Base-by-base conservation (phyloP, 2,329 filamentous ascomycete species). In the Peltaster fructicola region DNA sequence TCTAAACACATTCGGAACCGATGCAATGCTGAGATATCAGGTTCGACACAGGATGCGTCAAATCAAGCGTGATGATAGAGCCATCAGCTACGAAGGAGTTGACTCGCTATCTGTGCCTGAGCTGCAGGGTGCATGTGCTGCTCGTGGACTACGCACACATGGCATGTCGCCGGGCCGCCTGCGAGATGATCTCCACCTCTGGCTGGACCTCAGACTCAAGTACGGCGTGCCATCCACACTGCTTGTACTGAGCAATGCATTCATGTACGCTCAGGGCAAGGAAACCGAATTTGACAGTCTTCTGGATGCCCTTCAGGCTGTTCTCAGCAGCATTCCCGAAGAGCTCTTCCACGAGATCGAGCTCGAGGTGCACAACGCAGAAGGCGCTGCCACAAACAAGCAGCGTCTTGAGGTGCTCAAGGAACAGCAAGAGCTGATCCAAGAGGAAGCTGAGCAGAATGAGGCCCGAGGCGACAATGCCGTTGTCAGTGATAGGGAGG, bases 311-410 rank as follows among this genome's bases (percentile, higher is more conserved):
- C 68, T 98, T 23, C 80, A 84, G 32, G 79, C 82, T 27, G 88
- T 98, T 4, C 62, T 98, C 19, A 90, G 80, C 19, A 84, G 78
- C 32, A 95, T 98, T 34, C 88, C 88, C 3, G 88, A 98, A 54
- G 88, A 98, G 53, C 65, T 98, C 19, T 98, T 90, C 78, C 88
- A 98, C 63, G 88, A 98, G 61, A 93, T 98, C 35, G 88, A 95
- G 56, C 75, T 98, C 15, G 88, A 98, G 58, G 82, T 98, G 7
- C 81, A 93, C 63, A 91, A 75, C 33, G 84, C 85, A 23, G 88
- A 98, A 57, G 88, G 88, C 33, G 85, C 84, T 7, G 88, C 88
- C 13, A 98, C 88, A 37, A 98, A 98, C 68, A 93, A 90, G 66
- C 88, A 95, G 63, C 77, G 88, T 50, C 75, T 98, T 20, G 88